Evolutionary conservation across 495 filamentous ascomycete species (phyloP), one percentile per base, ranked within the genome.

Genomic region (Aspergillus campestris): DNA sequence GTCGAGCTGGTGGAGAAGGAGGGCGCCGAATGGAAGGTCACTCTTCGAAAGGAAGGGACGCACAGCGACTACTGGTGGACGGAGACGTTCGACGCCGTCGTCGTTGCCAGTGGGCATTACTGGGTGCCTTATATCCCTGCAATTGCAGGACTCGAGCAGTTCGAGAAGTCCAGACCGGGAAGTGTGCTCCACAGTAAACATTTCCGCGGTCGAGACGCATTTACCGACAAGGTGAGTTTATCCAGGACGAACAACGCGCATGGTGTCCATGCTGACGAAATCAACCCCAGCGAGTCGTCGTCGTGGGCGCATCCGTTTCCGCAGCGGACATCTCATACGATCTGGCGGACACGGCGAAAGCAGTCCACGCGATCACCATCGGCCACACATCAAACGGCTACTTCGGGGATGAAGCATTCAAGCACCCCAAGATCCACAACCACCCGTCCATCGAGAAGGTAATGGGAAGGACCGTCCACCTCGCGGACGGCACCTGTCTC

Each of bases 31-130:
- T 48, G 48, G 48, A 33, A 29, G 33, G 30, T 51, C 2, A 51
- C 48, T 7, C 33, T 51, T 6, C 48, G 48, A 10, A 45, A 42
- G 7, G 14, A 29, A 5, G 43, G 30, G 3, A 18, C 34, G 14
- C 31, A 31, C 8, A 53, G 31, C 12, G 38, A 56, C 31, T 44
- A 47, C 37, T 56, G 53, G 53, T 56, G 49, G 50, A 24, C 42
- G 28, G 53, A 56, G 39, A 33, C 30, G 18, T 56, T 56, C 55
- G 86, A 89, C 61, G 86, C 83, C 6, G 74, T 89, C 0, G 72
- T 87, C 0, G 75, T 88, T 8, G 83, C 83, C 3, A 82, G 69
- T 32, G 86, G 86, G 0, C 86, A 91, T 53, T 87, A 84, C 57
- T 67, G 71, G 9, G 71, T 80, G 5, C 79, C 80, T 0, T 78